Evolutionary conservation across 306 rosid species (phyloP).

Genomic region (Glycine tomentella): DNA sequence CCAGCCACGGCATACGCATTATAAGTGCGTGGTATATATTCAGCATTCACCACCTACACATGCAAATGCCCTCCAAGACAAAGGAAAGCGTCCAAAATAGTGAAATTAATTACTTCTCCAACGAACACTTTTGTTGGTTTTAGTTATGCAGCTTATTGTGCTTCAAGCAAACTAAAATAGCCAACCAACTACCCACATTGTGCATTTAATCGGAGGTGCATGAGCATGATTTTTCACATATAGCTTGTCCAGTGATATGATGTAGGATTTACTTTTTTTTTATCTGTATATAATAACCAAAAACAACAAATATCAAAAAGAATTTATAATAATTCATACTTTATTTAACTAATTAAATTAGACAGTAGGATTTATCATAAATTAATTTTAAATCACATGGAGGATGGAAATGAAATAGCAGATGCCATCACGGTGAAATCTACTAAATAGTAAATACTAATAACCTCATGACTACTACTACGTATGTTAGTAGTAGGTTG

Average conservation of each 20-base stretch:
- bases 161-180: background rate
- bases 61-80: constrained; percentile 9
- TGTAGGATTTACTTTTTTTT: too few species aligned
- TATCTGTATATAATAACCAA: too few species aligned
- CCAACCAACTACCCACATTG: background rate
- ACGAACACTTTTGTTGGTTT: background rate
- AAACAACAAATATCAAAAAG: too few species aligned
- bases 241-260: too few species aligned
- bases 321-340: too few species aligned
- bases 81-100: constrained; percentile 27
- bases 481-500: background rate
- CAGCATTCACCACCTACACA: background rate
- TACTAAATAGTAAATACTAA: too few species aligned
- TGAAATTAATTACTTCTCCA: background rate
- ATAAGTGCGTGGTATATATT: background rate
- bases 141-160: background rate
- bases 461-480: too few species aligned
- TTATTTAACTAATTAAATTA: too few species aligned
- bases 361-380: too few species aligned
- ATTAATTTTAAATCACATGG: too few species aligned
- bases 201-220: background rate
- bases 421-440: too few species aligned
- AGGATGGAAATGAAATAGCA: too few species aligned
- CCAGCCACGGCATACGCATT: background rate
- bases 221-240: background rate